Base-by-base conservation (phyloP, 805 yeast species). In the Metschnikowia arizonensis region DNA sequence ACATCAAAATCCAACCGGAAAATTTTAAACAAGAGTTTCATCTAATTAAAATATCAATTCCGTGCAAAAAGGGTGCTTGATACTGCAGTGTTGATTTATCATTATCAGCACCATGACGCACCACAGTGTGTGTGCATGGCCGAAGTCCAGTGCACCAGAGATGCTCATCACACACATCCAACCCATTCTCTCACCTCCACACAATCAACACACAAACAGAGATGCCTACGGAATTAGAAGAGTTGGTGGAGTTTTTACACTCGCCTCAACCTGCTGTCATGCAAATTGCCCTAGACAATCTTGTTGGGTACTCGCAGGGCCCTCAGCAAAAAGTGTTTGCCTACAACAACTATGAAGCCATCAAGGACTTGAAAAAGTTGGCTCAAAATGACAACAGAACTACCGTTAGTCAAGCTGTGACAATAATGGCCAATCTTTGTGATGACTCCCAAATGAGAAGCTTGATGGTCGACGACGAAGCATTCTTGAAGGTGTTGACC, bases 341-440 rank as follows among this genome's bases (percentile, higher is more conserved):
- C 50, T 77, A 81, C 57, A 82, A 88, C 59, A 77, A 85, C 56
- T 82, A 73, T 58, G 76, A 77, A 49, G 85, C 96, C 4, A 76
- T 89, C 48, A 72, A 73, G 40, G 95, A 89, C 62, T 70, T 91
- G 59, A 86, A 83, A 60, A 64, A 64, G 10, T 63, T 88, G 30
- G 69, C 83, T 3, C 65, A 68, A 48, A 83, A 78, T 48, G 69
- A 68, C 26, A 81, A 82, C 5, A 72, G 72, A 54, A 72, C 78
- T 29, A 68, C 76, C 17, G 85, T 82, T 7, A 76, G 73, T 46
- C 83, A 83, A 50, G 78, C 97, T 0, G 67, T 85, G 14, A 88
- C 96, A 0, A 87, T 85, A 26, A 68, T 93, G 56, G 87, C 85
- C 8, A 93, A 93, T 59, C 65, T 91, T 46, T 85, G 95, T 64